A percentile compares a stretch with the other conserved stretches of the same genome.
Conservation (phyloP, 352 stramenopile genomes). For the Globisporangium uncinulatum region DNA sequence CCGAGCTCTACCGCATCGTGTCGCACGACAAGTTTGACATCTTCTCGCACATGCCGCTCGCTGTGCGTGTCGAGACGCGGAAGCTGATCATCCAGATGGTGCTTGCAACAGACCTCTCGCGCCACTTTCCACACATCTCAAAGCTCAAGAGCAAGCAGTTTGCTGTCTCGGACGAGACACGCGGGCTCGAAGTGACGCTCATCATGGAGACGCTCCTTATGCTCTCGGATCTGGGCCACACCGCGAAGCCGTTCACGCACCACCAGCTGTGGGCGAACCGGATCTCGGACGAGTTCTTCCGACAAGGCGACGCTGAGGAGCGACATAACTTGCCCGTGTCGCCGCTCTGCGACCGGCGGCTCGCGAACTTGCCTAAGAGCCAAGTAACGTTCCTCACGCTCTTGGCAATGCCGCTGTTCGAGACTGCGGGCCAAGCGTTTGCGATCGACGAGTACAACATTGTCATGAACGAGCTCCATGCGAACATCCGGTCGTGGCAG, state of each 20-base stretch:
- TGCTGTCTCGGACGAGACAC: constrained; percentile 35
- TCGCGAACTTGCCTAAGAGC: constrained; percentile 56
- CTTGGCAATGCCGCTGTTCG: constrained; percentile 55
- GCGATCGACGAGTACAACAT: constrained; percentile 52
- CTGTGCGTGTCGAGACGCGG: constrained; percentile 33
- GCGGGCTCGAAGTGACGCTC: constrained; percentile 45
- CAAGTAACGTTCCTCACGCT: constrained; percentile 65
- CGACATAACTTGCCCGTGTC: constrained; percentile 45
- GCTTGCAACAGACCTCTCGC: constrained; percentile 67
- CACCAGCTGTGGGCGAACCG: constrained; percentile 54
- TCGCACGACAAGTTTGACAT: constrained; percentile 61
- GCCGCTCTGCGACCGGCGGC: constrained; percentile 47
- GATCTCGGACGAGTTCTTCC: constrained; percentile 68
- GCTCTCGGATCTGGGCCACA: constrained; percentile 60
- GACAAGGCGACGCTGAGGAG: constrained; percentile 57
- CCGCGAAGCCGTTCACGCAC: constrained; percentile 55
- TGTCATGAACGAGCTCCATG: constrained; percentile 43
- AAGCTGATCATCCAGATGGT: constrained; percentile 77
- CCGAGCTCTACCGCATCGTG: constrained; percentile 56
- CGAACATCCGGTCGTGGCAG: constrained; percentile 51
- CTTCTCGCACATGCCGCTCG: constrained; percentile 36
- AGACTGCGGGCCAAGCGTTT: constrained; percentile 50
- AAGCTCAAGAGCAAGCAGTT: constrained; percentile 71
- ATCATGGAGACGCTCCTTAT: constrained; percentile 77
- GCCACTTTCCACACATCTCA: constrained; percentile 65